Evolutionary conservation across 179 eudicot species (phyloP), one percentile per base, ranked within the genome.

Genomic region (Corrigiola litoralis): DNA sequence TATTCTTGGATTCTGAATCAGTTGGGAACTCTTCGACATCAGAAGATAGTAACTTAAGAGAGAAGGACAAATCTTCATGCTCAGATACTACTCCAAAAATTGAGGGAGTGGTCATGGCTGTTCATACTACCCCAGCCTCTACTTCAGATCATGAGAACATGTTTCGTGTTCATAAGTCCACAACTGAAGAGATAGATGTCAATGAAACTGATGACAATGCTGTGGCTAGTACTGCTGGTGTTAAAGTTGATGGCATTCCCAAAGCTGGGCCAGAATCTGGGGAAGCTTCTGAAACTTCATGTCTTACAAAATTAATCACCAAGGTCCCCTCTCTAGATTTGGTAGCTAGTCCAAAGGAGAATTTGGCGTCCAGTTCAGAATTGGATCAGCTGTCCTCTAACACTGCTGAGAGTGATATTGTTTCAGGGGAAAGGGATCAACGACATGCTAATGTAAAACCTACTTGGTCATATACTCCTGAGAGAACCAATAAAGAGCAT

Each of bases 1-100:
- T 54, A 23, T 83, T 76, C 36, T 65, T 81, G 62, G 89, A 86
- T 76, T 74, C 85, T 59, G 87, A 74, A 53, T 88, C 95, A 46
- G 58, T 79, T 62, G 94, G 79, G 51, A 84, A 79, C 72, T 83
- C 85, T 17, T 71, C 76, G 57, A 66, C 69, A 45, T 87, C 90
- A 36, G 90, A 86, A 50, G 87, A 80, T 63, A 84, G 76, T 33
- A 79, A 68, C 42, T 74, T 77, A 34, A 82, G 79, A 64, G 83
- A 65, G 51, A 69, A 72, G 58, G 78, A 76, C 48, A 66, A 61
- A 61, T 83, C 79, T 44, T 76, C 83, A 18, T 72, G 69, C 73
- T 84, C 90, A 21, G 86, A 79, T 49, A 78, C 69, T 53, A 37
- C 72, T 20, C 63, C 74, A 38, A 79, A 71, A 55, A 65, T 65